Evolutionary conservation across 2,329 filamentous ascomycete genomes (phyloP).

Genomic region (Kalmusia sp.): DNA sequence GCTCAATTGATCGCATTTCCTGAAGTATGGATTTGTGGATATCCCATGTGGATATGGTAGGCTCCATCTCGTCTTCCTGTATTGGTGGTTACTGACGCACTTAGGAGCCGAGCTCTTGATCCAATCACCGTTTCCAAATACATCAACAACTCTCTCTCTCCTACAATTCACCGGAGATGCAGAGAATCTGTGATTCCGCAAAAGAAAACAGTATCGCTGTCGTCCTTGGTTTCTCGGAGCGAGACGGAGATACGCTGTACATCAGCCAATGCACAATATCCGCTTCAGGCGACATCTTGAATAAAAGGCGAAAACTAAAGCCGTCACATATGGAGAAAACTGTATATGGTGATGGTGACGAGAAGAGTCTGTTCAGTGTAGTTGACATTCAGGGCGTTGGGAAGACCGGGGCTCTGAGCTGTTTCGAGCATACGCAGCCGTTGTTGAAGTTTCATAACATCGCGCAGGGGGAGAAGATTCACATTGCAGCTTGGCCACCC

Average conservation of each 20-base stretch:
- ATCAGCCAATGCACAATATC: conserved; percentile 50
- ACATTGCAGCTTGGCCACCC: conserved; percentile 51
- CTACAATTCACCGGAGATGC: conserved; percentile 52
- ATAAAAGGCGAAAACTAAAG: conserved; percentile 52
- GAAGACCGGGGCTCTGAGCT: conserved; percentile 45
- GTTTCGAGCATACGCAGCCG: conserved; percentile 53
- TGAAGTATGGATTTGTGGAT: conserved; percentile 55
- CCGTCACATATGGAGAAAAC: conserved; percentile 53
- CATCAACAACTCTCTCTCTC: conserved; percentile 54
- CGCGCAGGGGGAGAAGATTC: conserved; percentile 48
- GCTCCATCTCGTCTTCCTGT: no score
- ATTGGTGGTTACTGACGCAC: no score
- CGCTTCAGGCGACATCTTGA: conserved; percentile 40
- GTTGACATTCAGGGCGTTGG: no score
- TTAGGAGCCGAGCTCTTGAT: conserved; percentile 53
- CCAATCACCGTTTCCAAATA: conserved; percentile 49
- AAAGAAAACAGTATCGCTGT: conserved; percentile 43
- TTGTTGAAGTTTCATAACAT: conserved; percentile 52
- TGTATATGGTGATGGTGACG: no score
- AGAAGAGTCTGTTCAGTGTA: no score
- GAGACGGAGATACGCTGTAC: conserved; percentile 48
- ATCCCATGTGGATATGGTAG: conserved; percentile 57
- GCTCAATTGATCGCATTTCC: conserved; percentile 62
- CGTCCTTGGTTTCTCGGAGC: conserved; percentile 50
- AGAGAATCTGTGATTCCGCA: conserved; percentile 47